Base-by-base conservation (phyloP, 2,329 filamentous ascomycete species). In the Alternaria sp. region DNA sequence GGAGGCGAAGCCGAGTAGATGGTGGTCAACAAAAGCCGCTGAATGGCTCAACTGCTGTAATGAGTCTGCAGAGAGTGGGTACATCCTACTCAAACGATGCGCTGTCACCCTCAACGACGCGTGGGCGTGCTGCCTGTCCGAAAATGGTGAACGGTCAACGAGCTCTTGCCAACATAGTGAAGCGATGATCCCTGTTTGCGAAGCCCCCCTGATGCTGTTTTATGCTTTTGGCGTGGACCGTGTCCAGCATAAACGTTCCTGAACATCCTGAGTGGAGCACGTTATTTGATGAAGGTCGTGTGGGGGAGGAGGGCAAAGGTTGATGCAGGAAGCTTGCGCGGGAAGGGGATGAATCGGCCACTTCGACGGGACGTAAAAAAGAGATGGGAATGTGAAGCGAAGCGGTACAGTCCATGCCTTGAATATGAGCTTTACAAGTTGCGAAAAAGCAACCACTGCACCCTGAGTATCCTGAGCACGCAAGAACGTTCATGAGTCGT, bases 41-140 rank as follows among this genome's bases (percentile, higher is more conserved):
- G 24, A 45, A 14, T 55, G 51, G 58, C 28, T 37, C 28, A 40
- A 28, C 21, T 31, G 34, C 36, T 17, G 29, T 41, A 46, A 55
- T 29, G 11, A 53, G 9, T 44, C 48, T 44, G 41, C 44, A 29
- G 2, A 39, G 33, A n/a, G 42, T 56, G 52, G 54, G 44, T 48
- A 51, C 37, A 28, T 39, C 28, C 29, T 21, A 21, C 34, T 34
- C 41, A 34, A 34, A 44, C 44, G 54, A 56, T 58, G 58, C 44
- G 51, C 44, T 53, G 54, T 63, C 48, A 52, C n/a, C 24, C 37
- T 42, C 51, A 52, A 55, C 51, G 41, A 34, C 28, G 50, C 28
- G 50, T 48, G 36, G 51, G 21, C 40, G n/a, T 55, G 41, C 56
- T 42, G 28, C 53, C 51, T 54, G 42, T 48, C 52, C 45, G 9